Evolutionary conservation across 163 green algal species (phyloP).

Genomic region (Coccomyxa subellipsoidea): DNA sequence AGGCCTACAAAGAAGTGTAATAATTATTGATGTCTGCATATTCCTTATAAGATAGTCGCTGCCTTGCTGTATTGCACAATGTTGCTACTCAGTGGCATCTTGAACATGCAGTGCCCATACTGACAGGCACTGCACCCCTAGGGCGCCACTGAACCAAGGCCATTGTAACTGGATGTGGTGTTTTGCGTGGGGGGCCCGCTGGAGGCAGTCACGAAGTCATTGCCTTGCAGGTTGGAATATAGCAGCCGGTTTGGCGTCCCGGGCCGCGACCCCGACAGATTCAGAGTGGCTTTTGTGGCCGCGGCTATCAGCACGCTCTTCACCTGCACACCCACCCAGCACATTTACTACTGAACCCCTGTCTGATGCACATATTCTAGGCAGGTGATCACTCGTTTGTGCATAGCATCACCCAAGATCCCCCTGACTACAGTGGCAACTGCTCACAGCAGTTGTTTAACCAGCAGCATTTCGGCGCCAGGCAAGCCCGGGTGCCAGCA

Average conservation of each 20-base stretch:
- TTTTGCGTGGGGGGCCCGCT: not conserved
- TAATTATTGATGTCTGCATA: no score
- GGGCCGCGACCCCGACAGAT: not conserved
- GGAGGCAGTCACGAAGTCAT: not conserved
- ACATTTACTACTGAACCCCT: not conserved
- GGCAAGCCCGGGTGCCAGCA: no score
- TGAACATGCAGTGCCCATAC: not conserved
- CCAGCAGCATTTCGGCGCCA: no score
- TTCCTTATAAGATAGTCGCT: no score
- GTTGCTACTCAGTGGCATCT: no score
- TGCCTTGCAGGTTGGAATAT: not conserved
- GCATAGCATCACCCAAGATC: no score
- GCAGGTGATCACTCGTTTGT: no score
- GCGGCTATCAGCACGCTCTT: not conserved
- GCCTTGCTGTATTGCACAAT: no score
- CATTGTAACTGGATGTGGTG: not conserved
- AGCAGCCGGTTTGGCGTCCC: constrained; percentile 9
- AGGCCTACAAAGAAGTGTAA: no score
- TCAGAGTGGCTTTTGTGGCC: not conserved
- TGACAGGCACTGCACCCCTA: not conserved
- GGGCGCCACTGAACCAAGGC: not conserved
- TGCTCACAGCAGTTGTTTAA: no score
- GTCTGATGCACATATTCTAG: no score
- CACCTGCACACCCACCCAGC: not conserved
- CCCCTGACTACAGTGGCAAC: no score